These are phyloP conservation scores for Zymoseptoria passerinii DNA, from an alignment of 2,329 filamentous ascomycete genomes.

Conservation along the genomic window DNA sequence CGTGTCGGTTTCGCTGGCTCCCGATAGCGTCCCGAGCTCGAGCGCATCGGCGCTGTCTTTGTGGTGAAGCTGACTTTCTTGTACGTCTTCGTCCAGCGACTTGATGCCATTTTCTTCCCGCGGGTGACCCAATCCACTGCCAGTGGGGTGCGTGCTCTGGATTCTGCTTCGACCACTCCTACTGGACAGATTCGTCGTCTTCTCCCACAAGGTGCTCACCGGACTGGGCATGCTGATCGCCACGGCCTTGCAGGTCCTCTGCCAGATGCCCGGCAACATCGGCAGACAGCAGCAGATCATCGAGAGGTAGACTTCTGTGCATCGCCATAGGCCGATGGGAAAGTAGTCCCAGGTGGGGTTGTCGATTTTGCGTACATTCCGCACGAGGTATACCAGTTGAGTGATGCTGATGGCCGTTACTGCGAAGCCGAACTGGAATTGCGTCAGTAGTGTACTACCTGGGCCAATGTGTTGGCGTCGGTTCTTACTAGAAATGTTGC, in stretches of 20 bases:
- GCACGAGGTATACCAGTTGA: constrained; percentile 2
- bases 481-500: constrained; percentile 1
- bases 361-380: not conserved
- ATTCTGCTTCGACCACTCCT: not conserved
- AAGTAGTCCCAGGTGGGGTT: constrained; percentile 7
- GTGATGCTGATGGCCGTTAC: constrained; percentile 5
- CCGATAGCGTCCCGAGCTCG: not conserved
- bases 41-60: not conserved
- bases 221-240: not conserved
- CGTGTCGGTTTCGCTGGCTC: not conserved
- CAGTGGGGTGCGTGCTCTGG: not conserved
- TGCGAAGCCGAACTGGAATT: constrained; percentile 1
- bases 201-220: not conserved
- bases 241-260: not conserved
- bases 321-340: constrained; percentile 4
- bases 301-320: constrained; percentile 6
- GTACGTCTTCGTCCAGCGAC: not conserved
- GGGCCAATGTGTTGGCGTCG: not conserved
- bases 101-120: not conserved
- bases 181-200: not conserved
- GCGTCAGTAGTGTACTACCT: not conserved
- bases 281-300: constrained; percentile 9
- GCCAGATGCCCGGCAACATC: constrained; percentile 3
- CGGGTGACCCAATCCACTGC: not conserved
- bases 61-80: not conserved